Base-by-base conservation (phyloP, 2,329 filamentous ascomycete species). In the Alternaria sp. region DNA sequence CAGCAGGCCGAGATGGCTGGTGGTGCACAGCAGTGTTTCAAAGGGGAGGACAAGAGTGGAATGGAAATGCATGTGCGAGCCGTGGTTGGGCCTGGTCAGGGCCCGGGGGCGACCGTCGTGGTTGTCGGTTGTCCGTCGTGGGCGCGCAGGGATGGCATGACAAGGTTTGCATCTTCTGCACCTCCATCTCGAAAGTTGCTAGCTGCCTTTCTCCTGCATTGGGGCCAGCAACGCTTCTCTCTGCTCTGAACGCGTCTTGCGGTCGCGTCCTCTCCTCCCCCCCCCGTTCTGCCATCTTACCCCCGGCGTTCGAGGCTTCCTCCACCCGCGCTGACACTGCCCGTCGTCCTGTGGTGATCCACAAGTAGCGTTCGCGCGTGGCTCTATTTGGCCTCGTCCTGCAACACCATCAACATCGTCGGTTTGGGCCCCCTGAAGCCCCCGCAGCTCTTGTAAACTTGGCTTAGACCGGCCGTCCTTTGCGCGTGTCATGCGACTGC, bases 401-500 rank as follows among this genome's bases (percentile, higher is more conserved):
- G 64, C 64, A 53, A 54, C 58, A 63, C 54, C 56, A 56, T 58
- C 21, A 60, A 61, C 61, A 58, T 62, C 54, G 60, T 64, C 51
- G 51, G 65, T 66, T 60, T 63, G 62, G 62, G 51, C 60, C 51
- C 54, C 56, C 56, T 60, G 53, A 60, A 52, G 53, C 59, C 51
- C 59, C 64, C 63, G 63, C 60, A 58, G 51, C 52, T 41, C 34
- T 29, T 58, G 58, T 53, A 63, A 61, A 64, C 58, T 51, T 57
- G 61, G 58, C 65, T 60, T 58, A 29, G 55, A 39, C 60, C 58
- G 56, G 7, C 54, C 59, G 63, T 64, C 64, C 65, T 59, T 61
- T 55, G 45, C 57, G 56, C 64, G 59, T 62, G 57, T 63, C 56
- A 70, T 70, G 67, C 67, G 51, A 61, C 54, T 59, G 41, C 51